Conservation (phyloP, 331 rosid genomes). For the Phaseolus coccineus region DNA sequence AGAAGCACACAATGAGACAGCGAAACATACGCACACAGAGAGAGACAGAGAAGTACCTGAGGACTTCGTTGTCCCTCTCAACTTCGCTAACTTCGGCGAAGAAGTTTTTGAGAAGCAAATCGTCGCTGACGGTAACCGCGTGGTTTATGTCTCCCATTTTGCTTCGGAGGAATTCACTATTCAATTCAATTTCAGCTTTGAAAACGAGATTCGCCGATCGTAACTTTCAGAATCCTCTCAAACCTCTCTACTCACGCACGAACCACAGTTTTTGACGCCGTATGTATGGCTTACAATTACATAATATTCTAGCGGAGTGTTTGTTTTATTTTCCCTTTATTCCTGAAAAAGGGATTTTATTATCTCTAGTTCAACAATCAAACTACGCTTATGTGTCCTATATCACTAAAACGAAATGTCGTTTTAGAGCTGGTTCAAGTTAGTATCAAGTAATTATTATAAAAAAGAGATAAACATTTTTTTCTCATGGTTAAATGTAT, state of each 20-base stretch:
- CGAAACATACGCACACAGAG: neutral
- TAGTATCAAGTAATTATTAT: too few species aligned
- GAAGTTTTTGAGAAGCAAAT: conserved; percentile 93
- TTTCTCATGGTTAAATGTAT: too few species aligned
- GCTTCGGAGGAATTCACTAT: neutral
- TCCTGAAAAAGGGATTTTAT: too few species aligned
- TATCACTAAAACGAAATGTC: too few species aligned
- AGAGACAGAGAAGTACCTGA: conserved; percentile 58
- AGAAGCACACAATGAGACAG: neutral
- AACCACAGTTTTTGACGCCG: neutral
- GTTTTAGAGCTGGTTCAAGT: too few species aligned
- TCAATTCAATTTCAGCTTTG: conserved; percentile 30
- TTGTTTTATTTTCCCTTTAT: neutral
- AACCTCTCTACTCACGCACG: conserved; percentile 17
- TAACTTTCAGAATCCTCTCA: neutral
- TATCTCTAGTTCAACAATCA: too few species aligned
- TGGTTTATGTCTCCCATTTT: conserved; percentile 55
- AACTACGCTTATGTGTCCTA: too few species aligned
- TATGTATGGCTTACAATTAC: neutral
- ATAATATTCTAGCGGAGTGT: neutral
- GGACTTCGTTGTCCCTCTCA: conserved; percentile 94
- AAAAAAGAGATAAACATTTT: too few species aligned
- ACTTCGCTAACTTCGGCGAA: conserved; percentile 99
- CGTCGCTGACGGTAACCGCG: conserved; percentile 55
- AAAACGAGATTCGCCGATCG: neutral